Evolutionary conservation across 78 protist species (phyloP), one percentile per base, ranked within the genome.

Genomic region (Neovahlkampfia damariscottae): DNA sequence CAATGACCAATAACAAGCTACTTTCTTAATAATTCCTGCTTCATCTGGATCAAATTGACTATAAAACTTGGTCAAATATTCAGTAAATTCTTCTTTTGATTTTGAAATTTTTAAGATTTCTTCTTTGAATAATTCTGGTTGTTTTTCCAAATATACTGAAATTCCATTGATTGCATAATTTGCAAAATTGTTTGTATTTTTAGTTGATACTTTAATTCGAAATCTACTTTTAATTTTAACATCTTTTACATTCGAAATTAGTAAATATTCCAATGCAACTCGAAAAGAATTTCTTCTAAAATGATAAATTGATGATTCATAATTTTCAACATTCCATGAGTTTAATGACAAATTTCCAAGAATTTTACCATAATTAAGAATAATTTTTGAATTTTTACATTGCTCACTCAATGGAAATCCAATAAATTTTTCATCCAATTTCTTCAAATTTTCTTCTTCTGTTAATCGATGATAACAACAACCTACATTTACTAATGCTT

Each of bases 361-460:
- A 19, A 50, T 50, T 50, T 19, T 19, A n/a, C 62, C 19, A 19
- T 50, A n/a, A 50, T 50, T 50, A n/a, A 50, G 62, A 50, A n/a
- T n/a, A 19, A 50, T n/a, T n/a, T 50, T 50, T n/a, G 34, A n/a
- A 19, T 50, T 19, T 19, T 50, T 19, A 19, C 19, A 19, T 50
- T n/a, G 34, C 19, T 50, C 19, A 50, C 74, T 70, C 74, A 70
- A 1, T 7, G 74, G 74, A 38, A 70, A 70, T 31, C 74, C 74
- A 7, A 7, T 2, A 38, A n/a, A n/a, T n/a, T n/a, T n/a, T n/a
- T n/a, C n/a, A n/a, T 32, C 19, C 34, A 19, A 19, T 50, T 19
- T n/a, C 34, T 50, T 50, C 34, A 19, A 19, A n/a, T n/a, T 50
- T n/a, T n/a, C 19, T 50, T 2, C 74, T 32, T 70, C 74, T 29